phyloP scores from a whole-genome alignment of 2,329 filamentous ascomycete species.

The Pseudogymnoascus sp. region DNA sequence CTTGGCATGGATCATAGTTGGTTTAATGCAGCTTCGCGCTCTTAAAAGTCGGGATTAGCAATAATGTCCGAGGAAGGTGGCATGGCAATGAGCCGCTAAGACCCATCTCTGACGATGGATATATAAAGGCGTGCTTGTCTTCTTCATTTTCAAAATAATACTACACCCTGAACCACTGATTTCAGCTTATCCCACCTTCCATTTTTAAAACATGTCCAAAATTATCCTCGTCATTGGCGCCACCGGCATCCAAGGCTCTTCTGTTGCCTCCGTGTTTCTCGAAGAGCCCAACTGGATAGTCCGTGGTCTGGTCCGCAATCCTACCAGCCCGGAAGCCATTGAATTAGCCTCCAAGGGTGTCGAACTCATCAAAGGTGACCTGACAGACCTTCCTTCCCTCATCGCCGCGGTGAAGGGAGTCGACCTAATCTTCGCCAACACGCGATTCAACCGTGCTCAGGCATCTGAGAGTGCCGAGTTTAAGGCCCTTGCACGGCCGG shows the following conservation, averaged over 20 bases:
- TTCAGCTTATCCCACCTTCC: neutral
- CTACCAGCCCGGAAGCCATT: slow-evolving; percentile 22
- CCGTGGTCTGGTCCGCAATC: slow-evolving; percentile 19
- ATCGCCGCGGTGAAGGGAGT: slow-evolving; percentile 36
- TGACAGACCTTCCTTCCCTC: slow-evolving; percentile 34
- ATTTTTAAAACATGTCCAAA: neutral
- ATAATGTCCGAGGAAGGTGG: neutral
- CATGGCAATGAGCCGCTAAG: neutral
- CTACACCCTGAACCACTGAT: neutral
- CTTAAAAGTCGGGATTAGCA: neutral
- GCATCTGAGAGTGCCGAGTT: neutral
- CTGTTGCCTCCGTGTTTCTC: slow-evolving; percentile 21
- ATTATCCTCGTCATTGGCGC: neutral
- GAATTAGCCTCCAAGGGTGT: slow-evolving; percentile 32
- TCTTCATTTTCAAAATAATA: neutral
- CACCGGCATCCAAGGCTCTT: slow-evolving; percentile 10
- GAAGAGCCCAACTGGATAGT: slow-evolving; percentile 15
- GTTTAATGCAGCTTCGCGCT: neutral
- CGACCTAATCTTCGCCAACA: slow-evolving; percentile 45
- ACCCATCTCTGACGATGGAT: neutral
- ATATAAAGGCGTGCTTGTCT: neutral
- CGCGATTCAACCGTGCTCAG: slow-evolving; percentile 23
- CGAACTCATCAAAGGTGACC: slow-evolving; percentile 36
- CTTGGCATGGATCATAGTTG: neutral
- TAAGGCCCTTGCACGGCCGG: slow-evolving; percentile 14